Evolutionary conservation across 495 filamentous ascomycete species (phyloP).

Genomic region (Parathielavia appendiculata): DNA sequence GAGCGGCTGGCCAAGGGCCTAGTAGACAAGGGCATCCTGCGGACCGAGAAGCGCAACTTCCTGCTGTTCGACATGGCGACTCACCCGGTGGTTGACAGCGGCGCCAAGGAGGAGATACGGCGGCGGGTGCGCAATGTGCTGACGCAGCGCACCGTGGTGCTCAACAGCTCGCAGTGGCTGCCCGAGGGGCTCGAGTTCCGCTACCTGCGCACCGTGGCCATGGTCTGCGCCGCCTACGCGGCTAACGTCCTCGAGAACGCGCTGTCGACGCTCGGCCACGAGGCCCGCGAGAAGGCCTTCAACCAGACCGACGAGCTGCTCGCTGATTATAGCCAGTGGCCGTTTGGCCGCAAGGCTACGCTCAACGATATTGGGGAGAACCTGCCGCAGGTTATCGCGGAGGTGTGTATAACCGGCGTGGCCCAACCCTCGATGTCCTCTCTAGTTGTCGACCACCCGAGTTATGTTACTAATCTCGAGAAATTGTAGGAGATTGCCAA

Average conservation of each 20-base stretch:
- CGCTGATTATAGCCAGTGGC: conserved; percentile 94
- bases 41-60: conserved; percentile 98
- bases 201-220: conserved; percentile 82
- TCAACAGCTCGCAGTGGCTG: conserved; percentile 75
- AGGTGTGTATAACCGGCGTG: conserved; percentile 50
- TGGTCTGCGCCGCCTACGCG: conserved; percentile 97
- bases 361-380: conserved; percentile 87
- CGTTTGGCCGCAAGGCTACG: conserved; percentile 76
- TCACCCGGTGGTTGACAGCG: conserved; percentile 94
- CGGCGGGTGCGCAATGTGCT: conserved; percentile 86
- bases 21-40: conserved; percentile 96
- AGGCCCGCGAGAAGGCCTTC: conserved; percentile 88
- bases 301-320: conserved; percentile 94
- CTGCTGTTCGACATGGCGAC: conserved; percentile 99
- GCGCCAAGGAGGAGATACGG: conserved; percentile 95
- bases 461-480: conserved; percentile 12
- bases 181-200: conserved; percentile 92
- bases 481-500: conserved; percentile 62
- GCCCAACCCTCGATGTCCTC: not conserved
- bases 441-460: not conserved
- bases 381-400: conserved; percentile 76
- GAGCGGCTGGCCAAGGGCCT: conserved; percentile 97
- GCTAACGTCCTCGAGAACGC: conserved; percentile 98
- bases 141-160: conserved; percentile 87
- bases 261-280: conserved; percentile 86